Evolutionary conservation across 2,329 filamentous ascomycete species (phyloP), one percentile per base, ranked within the genome.

Genomic region (Talaromyces amestolkiae): DNA sequence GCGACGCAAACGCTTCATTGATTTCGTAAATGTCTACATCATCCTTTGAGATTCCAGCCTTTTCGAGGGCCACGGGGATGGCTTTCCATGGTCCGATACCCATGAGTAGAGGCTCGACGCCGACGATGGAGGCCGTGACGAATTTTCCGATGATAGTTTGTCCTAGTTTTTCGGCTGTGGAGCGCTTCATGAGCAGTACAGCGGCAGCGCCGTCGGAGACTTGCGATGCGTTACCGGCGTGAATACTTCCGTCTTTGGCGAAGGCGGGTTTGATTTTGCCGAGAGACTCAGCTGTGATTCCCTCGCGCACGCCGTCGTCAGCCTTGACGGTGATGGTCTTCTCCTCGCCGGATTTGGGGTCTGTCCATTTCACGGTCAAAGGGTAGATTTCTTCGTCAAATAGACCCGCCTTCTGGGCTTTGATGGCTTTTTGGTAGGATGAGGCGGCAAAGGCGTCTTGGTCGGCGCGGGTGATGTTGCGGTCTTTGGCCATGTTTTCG

Each of bases 21-120:
- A 99, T 97, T 86, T 99, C 95, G 75, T 87, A 98, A 75, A 98
- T 94, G 77, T 98, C 95, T 35, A 99, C 92, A 71, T 98, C 94
- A 65, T 96, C 90, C 79, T 89, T 92, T 76, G 83, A 84, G 72
- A 99, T 88, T 67, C 93, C 93, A 0, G 93, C 91, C 78, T 95
- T 93, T 76, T 91, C 86, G 65, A 97, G 89, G 3, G 92, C 93
- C 76, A 93, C 91, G 69, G 95, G 95, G 74, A 99, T 98, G 65
- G 95, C 93, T 80, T 93, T 93, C 87, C 92, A 97, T 60, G 95
- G 95, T 1, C 95, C 95, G 70, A 97, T 85, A 69, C 95, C 95
- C 95, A 99, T 98, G 71, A 98, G 89, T 65, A 97, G 86, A 49
- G 95, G 95, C 75, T 91, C 88, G 66, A 98, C 93, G 71, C 95